These are phyloP conservation scores for Penicillium fuscoglaucum DNA, from an alignment of 2,329 filamentous ascomycete genomes.

Conservation along the genomic window DNA sequence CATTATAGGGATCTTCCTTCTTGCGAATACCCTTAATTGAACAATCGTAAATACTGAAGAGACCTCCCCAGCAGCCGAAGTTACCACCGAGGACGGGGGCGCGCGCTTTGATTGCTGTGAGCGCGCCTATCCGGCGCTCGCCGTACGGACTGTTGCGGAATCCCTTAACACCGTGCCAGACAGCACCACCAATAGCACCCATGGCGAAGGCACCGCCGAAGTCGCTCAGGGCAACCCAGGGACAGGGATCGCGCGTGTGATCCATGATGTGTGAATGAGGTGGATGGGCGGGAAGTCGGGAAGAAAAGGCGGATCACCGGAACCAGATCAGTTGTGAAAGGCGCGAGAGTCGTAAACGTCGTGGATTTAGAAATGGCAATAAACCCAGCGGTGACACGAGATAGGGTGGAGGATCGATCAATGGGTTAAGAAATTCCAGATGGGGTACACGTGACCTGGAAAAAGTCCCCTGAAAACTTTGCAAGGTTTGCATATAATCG, in stretches of 20 bases:
- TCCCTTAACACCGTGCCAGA: conserved; percentile 97
- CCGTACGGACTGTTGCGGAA: conserved; percentile 88
- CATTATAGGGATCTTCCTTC: conserved; percentile 98
- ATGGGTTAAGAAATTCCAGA: conserved; percentile 1
- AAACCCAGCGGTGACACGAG: conserved; percentile 1
- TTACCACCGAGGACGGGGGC: conserved; percentile 95
- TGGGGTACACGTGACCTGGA: neutral
- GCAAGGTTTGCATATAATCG: neutral
- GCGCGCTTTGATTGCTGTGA: conserved; percentile 96
- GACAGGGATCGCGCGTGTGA: conserved; percentile 95
- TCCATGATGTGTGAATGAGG: conserved; percentile 61
- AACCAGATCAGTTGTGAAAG: neutral
- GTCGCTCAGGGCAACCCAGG: conserved; percentile 94
- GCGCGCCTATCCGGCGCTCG: conserved; percentile 89
- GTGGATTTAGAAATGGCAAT: neutral
- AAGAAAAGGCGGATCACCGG: neutral
- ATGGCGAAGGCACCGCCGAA: conserved; percentile 97
- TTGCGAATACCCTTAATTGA: conserved; percentile 89
- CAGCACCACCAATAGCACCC: conserved; percentile 80
- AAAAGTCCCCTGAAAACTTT: neutral
- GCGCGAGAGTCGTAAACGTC: neutral
- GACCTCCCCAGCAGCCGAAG: conserved; percentile 95
- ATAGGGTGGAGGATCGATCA: conserved; percentile 2
- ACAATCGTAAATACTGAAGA: conserved; percentile 96
- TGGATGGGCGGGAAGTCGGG: neutral